Percentiles rank a stretch among this genome's conserved stretches.
phyloP scores from a whole-genome alignment of 2,329 filamentous ascomycete genomes.

The Paecilomyces variotii region DNA sequence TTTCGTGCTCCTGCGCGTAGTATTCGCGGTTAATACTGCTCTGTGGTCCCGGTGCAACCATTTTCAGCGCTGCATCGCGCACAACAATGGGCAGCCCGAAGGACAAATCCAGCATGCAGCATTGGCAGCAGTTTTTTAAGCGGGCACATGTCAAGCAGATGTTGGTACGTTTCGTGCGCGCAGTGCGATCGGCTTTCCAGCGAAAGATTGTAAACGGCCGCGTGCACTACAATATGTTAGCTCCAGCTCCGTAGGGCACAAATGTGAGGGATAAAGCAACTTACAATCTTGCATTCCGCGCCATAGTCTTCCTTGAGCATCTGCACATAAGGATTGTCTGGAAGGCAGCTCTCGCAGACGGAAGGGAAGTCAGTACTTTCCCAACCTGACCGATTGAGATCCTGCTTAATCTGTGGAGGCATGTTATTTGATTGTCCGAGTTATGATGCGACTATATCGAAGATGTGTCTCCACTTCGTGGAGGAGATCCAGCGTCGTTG shows the following conservation, averaged over 20 bases:
- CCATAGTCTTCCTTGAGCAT: slow-evolving; percentile 98
- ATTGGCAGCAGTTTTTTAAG: slow-evolving; percentile 97
- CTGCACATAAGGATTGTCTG: slow-evolving; percentile 95
- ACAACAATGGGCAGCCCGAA: slow-evolving; percentile 94
- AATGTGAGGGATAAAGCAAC: slow-evolving; percentile 4
- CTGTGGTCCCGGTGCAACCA: slow-evolving; percentile 88
- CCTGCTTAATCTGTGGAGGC: slow-evolving; percentile 93
- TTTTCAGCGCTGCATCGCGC: slow-evolving; percentile 91
- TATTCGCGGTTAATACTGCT: slow-evolving; percentile 94
- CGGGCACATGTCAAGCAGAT: slow-evolving; percentile 95
- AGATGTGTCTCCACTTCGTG: not conserved
- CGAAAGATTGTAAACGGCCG: slow-evolving; percentile 92
- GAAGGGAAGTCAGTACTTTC: slow-evolving; percentile 58
- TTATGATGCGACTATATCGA: not conserved
- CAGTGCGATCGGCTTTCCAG: slow-evolving; percentile 87
- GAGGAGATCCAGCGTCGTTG: not conserved
- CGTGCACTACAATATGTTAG: slow-evolving; percentile 54
- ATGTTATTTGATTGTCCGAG: slow-evolving; percentile 11
- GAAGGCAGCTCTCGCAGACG: slow-evolving; percentile 75
- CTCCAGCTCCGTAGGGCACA: not conserved
- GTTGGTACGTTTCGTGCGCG: slow-evolving; percentile 85
- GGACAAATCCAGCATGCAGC: slow-evolving; percentile 94
- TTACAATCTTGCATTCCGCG: slow-evolving; percentile 65
- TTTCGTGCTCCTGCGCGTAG: slow-evolving; percentile 95
- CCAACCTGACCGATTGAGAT: slow-evolving; percentile 92